Conservation (phyloP, 768 basidiomycete species). For the Phaeotremella skinneri region DNA sequence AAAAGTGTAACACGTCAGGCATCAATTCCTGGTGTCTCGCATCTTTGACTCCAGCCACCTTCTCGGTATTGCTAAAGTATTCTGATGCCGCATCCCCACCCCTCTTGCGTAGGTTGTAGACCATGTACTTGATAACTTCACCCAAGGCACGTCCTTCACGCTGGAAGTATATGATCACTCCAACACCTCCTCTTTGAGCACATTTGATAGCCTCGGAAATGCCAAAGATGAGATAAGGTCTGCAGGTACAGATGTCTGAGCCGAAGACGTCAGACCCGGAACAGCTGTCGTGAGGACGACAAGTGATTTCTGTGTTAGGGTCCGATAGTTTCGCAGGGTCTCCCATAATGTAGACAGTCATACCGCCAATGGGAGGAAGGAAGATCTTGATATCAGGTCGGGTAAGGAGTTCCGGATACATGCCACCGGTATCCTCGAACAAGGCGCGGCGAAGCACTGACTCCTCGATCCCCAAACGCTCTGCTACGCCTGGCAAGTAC, state of each 20-base stretch:
- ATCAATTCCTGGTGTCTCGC: constrained; percentile 58
- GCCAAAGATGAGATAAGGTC: constrained; percentile 86
- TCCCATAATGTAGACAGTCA: constrained; percentile 91
- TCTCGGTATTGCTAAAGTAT: constrained; percentile 91
- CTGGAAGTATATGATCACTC: constrained; percentile 88
- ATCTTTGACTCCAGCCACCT: constrained; percentile 77
- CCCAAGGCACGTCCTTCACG: constrained; percentile 91
- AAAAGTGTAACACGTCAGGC: constrained; percentile 95
- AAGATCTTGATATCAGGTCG: constrained; percentile 93
- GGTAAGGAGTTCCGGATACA: constrained; percentile 82
- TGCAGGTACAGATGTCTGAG: constrained; percentile 55
- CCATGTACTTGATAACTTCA: constrained; percentile 88
- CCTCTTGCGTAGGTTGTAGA: constrained; percentile 94
- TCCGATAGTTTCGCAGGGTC: constrained; percentile 63
- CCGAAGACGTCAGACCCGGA: constrained; percentile 97
- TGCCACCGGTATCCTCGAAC: constrained; percentile 77
- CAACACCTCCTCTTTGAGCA: constrained; percentile 81
- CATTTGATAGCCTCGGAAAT: constrained; percentile 88
- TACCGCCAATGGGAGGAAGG: constrained; percentile 86
- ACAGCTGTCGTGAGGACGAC: constrained; percentile 76
- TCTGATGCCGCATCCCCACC: constrained; percentile 87
- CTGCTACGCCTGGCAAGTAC: constrained; percentile 90
- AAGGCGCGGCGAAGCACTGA: constrained; percentile 78
- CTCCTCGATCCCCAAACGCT: constrained; percentile 89
- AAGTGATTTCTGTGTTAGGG: constrained; percentile 46